Percentiles rank a stretch among this genome's conserved stretches.
phyloP scores from a whole-genome alignment of 139 green algal genomes.

The Chlorella sp. region DNA sequence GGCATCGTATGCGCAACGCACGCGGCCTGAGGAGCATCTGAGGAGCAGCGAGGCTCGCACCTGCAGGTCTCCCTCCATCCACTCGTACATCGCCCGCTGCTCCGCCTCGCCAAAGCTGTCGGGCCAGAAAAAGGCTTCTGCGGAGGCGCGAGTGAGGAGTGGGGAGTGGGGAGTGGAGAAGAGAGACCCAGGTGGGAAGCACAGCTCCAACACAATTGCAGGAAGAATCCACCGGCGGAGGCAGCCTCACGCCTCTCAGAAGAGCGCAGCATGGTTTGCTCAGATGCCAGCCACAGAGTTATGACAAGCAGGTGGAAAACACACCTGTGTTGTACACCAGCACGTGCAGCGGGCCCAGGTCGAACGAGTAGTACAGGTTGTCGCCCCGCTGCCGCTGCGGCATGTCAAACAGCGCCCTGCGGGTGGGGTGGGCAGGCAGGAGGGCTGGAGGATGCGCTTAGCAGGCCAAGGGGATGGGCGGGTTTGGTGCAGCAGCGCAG shows the following conservation, averaged over 20 bases:
- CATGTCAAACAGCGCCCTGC: conserved; percentile 34
- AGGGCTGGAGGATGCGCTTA: background rate
- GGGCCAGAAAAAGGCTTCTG: conserved; percentile 43
- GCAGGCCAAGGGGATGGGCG: too few species aligned
- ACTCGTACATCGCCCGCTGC: conserved; percentile 17
- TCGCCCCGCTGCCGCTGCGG: background rate
- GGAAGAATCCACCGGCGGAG: background rate
- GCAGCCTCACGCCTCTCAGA: too few species aligned
- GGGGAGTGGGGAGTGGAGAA: background rate
- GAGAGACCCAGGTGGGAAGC: background rate
- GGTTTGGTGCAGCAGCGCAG: background rate
- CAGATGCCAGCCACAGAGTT: too few species aligned
- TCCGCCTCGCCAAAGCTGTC: conserved; percentile 3
- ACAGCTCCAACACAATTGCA: background rate
- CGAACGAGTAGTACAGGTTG: conserved; percentile 38
- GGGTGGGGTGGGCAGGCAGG: background rate
- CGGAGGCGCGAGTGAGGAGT: background rate
- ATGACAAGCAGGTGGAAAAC: background rate
- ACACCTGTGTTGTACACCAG: conserved; percentile 36
- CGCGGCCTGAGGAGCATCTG: too few species aligned
- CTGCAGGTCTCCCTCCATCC: conserved; percentile 34
- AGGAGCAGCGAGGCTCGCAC: background rate
- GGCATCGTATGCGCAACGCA: too few species aligned
- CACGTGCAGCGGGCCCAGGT: conserved; percentile 38
- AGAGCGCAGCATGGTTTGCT: too few species aligned